Conservation (phyloP, 208 protist species). For the Angomonas deanei region DNA sequence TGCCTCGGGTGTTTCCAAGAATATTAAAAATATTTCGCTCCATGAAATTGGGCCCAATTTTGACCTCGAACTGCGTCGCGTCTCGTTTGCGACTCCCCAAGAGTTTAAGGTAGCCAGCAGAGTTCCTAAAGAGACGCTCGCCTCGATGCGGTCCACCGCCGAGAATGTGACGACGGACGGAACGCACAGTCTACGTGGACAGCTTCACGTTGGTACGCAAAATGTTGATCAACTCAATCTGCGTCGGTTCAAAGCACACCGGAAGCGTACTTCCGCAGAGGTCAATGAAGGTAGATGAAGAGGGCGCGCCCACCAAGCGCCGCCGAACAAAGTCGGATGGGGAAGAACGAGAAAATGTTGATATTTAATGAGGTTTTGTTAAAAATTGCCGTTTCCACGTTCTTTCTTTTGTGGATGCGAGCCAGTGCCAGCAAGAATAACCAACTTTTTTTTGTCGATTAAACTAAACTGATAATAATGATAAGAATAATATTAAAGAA, state of each 20-base stretch:
- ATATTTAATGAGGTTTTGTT: not conserved
- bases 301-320: not conserved
- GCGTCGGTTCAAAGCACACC: constrained; percentile 81
- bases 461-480: too few relatives aligned
- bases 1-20: constrained; percentile 25
- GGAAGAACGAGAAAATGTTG: not conserved
- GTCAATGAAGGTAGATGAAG: not conserved
- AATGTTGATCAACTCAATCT: constrained; percentile 68
- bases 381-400: too few relatives aligned
- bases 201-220: constrained; percentile 82
- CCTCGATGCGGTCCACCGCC: constrained; percentile 47
- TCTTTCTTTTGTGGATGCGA: too few relatives aligned
- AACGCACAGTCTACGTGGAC: constrained; percentile 73
- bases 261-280: not conserved
- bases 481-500: too few relatives aligned
- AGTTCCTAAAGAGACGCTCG: constrained; percentile 51
- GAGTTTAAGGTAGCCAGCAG: constrained; percentile 76
- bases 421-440: too few relatives aligned
- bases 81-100: constrained; percentile 62
- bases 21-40: constrained; percentile 53
- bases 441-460: too few relatives aligned
- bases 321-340: not conserved
- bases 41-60: constrained; percentile 84
- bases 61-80: constrained; percentile 71
- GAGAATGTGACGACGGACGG: constrained; percentile 68